Conservation (phyloP, 257 asterid genomes). For the Buddleja alternifolia region DNA sequence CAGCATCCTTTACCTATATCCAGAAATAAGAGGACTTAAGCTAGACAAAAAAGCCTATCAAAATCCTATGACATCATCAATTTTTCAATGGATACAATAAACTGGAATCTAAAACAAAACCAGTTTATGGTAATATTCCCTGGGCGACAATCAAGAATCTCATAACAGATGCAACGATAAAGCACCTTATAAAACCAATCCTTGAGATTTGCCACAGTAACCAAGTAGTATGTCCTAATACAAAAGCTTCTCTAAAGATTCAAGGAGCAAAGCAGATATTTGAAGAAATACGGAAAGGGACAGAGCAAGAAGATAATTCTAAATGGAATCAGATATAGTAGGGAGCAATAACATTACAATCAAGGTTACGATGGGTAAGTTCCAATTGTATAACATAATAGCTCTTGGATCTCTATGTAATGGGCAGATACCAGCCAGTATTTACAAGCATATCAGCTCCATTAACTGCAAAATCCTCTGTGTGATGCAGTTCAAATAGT, state of each 20-base stretch:
- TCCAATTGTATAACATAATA: neutral
- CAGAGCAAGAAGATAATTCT: neutral
- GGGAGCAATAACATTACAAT: neutral
- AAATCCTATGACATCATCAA: neutral
- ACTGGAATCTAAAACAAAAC: neutral
- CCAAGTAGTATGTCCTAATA: neutral
- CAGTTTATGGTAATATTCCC: conserved; percentile 1
- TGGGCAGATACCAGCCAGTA: neutral
- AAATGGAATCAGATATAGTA: conserved; percentile 3
- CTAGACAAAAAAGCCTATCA: conserved; percentile 13
- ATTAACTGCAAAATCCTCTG: neutral
- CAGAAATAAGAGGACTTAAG: conserved; percentile 28
- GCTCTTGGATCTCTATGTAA: neutral
- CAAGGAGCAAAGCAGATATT: conserved; percentile 3
- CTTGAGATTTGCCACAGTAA: neutral
- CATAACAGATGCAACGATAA: conserved; percentile 18
- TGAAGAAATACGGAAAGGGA: conserved; percentile 14
- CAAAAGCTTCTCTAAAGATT: conserved; percentile 13
- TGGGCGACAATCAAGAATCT: neutral
- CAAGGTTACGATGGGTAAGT: neutral
- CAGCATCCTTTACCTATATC: conserved; percentile 71
- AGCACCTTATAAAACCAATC: conserved; percentile 7
- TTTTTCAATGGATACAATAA: conserved; percentile 13
- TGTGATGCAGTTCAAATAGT: neutral
- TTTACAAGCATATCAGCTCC: neutral